Conservation (phyloP, 441 rosid genomes). For the Populus hybrid region DNA sequence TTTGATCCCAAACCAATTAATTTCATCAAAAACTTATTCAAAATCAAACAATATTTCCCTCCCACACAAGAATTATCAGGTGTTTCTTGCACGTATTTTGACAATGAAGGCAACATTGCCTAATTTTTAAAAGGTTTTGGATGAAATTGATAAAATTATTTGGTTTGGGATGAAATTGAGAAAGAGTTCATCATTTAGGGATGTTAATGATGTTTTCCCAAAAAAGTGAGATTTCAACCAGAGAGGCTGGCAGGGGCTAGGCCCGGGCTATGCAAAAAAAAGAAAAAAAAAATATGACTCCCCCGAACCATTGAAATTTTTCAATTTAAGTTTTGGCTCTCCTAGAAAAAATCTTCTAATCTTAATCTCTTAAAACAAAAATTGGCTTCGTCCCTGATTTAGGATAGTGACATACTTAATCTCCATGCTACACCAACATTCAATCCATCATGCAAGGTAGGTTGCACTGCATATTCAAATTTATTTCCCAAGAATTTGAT, state of each 20-base stretch:
- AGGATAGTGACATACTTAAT: slow-evolving; percentile 34
- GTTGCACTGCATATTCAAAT: slow-evolving; percentile 43
- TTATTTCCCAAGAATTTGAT: slow-evolving; percentile 48
- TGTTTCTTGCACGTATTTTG: neutral
- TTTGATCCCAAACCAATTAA: too few relatives aligned
- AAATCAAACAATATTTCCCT: neutral
- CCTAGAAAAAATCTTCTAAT: too few relatives aligned
- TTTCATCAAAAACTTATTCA: neutral
- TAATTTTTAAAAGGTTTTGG: neutral
- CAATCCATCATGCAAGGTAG: slow-evolving; percentile 57
- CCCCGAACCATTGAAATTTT: too few relatives aligned
- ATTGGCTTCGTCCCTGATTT: too few relatives aligned
- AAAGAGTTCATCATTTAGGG: neutral
- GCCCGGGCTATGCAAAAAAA: too few relatives aligned
- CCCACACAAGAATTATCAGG: neutral
- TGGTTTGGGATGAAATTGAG: neutral
- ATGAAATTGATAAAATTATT: neutral
- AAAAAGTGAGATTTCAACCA: neutral
- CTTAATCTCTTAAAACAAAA: too few relatives aligned
- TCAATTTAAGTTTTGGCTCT: too few relatives aligned
- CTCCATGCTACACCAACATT: slow-evolving; percentile 61
- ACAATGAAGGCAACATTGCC: neutral
- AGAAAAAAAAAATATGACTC: too few relatives aligned
- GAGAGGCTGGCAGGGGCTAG: too few relatives aligned
- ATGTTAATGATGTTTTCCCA: neutral